phyloP scores from a whole-genome alignment of 257 asterid genomes.

The Salvia rosmarinus region DNA sequence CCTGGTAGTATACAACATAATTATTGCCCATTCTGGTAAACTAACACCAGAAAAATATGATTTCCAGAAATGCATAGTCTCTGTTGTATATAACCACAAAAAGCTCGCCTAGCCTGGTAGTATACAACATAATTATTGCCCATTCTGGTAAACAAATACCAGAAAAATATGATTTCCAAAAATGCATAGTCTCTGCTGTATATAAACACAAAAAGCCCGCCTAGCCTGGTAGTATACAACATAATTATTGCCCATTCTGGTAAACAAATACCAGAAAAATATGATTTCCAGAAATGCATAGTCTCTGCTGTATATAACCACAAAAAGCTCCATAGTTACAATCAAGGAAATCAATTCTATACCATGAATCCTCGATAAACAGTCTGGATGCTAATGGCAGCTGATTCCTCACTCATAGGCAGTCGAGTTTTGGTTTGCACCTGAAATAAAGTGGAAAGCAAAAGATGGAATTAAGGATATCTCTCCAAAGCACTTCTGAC shows the following conservation, averaged over 20 bases:
- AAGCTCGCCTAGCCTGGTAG: constrained; percentile 64
- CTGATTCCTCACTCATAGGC: constrained; percentile 60
- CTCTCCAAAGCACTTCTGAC: not conserved
- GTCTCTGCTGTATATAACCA: constrained; percentile 20
- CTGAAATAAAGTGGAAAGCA: constrained; percentile 56
- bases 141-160: constrained; percentile 22
- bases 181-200: constrained; percentile 1
- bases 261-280: constrained; percentile 22
- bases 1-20: constrained; percentile 42
- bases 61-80: constrained; percentile 11
- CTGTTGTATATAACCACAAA: constrained; percentile 34
- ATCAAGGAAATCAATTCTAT: constrained; percentile 20
- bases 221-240: constrained; percentile 52
- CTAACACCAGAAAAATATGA: constrained; percentile 11
- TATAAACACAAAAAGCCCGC: constrained; percentile 49
- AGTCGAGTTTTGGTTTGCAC: constrained; percentile 50
- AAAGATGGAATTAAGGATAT: constrained; percentile 16
- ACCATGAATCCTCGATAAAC: constrained; percentile 83
- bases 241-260: constrained; percentile 17
- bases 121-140: constrained; percentile 14
- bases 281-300: constrained; percentile 2
- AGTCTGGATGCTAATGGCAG: constrained; percentile 75
- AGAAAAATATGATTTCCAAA: constrained; percentile 11
- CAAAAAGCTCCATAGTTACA: constrained; percentile 24
- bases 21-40: constrained; percentile 22